Base-by-base conservation (phyloP, 441 rosid genomes). In the Melianthus villosus region DNA sequence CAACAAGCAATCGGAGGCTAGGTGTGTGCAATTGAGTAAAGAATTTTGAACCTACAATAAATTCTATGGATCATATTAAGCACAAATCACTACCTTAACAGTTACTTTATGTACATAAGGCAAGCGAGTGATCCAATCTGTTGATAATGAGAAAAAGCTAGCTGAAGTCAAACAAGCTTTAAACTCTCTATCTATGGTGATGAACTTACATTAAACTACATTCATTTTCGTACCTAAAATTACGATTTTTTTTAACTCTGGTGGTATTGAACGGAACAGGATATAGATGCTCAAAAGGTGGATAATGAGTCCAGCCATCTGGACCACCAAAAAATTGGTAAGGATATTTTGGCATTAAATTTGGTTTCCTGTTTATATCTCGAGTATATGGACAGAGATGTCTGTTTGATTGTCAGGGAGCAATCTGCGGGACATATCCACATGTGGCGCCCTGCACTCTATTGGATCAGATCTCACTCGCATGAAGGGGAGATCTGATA, bases 401-500 rank as follows among this genome's bases (percentile, higher is more conserved):
- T 26, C 9, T 40, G 30, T 46, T 39, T 33, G 15, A 23, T 54
- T 42, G 10, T 27, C 62, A 75, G 91, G 56, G 35, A 60, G 51
- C 40, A 46, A 46, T 22, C 50, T 20, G 9, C 58, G 48, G 22
- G 83, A 87, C 63, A 53, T 48, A 63, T 83, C 95, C 9, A 87
- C 95, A 3, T 81, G 77, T 26, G 96, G 96, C 22, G 75, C 27
- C 31, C 72, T 89, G 47, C 95, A 74, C 57, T 84, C 96, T 0
- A 54, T 89, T 35, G 98, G 96, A 34, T 89, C 98, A 33, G 96
- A 84, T 56, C 67, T 79, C 34, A 81, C 98, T 20, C 96, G 94
- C 57, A 89, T 60, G 50, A 81, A 48, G 68, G 63, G 69, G 25
- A 50, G 62, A 63, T 76, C 89, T 11, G 75, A 64, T 30, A 42